Evolutionary conservation across 1,284 basidiomycete genomes (phyloP).

Genomic region (Puccinia novopanici): DNA sequence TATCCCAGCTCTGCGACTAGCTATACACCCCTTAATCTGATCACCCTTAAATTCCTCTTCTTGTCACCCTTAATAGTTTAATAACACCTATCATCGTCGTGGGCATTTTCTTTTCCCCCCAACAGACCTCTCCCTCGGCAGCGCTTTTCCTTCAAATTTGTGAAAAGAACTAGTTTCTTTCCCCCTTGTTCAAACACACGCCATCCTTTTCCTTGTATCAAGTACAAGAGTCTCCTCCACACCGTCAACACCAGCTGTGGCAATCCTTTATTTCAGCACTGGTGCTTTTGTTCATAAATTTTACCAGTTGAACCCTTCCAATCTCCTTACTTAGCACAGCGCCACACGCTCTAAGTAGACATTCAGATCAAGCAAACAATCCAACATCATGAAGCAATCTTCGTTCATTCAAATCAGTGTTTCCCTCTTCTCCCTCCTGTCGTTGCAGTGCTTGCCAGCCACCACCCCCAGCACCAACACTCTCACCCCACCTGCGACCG

Average conservation of each 20-base stretch:
- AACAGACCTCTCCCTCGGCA: background rate
- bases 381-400: slow-evolving; percentile 14
- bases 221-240: background rate
- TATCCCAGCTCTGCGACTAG: too few species aligned
- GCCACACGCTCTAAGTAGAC: too few species aligned
- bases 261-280: too few species aligned
- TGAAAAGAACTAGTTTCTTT: background rate
- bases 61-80: too few species aligned
- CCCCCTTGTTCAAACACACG: background rate
- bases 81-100: too few species aligned
- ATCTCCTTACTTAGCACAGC: too few species aligned
- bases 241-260: background rate
- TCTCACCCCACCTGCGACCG: background rate
- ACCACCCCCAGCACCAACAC: too few species aligned
- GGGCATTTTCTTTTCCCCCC: too few species aligned
- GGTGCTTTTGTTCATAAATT: background rate
- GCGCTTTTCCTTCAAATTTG: background rate
- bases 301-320: background rate
- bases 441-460: background rate
- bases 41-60: too few species aligned
- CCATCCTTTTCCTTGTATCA: background rate
- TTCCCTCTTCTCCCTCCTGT: background rate
- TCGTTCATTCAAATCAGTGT: background rate
- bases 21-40: too few species aligned
- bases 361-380: too few species aligned